Evolutionary conservation across 2,329 filamentous ascomycete genomes (phyloP).

Genomic region (Colletotrichum kahawae): DNA sequence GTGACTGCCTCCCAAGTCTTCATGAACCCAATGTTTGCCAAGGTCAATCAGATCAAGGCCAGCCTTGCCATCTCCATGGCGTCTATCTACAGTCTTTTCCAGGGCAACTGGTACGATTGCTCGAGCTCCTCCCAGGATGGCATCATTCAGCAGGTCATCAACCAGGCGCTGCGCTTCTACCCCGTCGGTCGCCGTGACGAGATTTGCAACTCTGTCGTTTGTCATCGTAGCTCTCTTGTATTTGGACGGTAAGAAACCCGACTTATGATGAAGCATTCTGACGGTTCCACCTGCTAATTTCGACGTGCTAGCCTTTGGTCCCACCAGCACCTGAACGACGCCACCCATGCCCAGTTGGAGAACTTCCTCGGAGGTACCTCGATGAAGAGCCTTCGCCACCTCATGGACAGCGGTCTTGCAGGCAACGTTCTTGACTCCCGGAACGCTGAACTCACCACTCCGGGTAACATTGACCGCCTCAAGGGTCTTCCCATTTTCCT

Average conservation of each 20-base stretch:
- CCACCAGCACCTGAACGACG: slow-evolving; percentile 68
- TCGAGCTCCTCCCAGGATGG: slow-evolving; percentile 49
- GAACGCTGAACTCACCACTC: not conserved
- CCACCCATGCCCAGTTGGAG: slow-evolving; percentile 66
- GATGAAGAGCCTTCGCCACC: slow-evolving; percentile 60
- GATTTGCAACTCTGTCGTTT: slow-evolving; percentile 65
- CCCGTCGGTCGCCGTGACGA: slow-evolving; percentile 55
- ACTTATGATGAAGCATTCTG: too few relatives aligned
- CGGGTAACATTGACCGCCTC: slow-evolving; percentile 2
- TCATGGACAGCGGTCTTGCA: slow-evolving; percentile 59
- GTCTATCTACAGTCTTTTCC: slow-evolving; percentile 50
- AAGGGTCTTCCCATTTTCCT: slow-evolving; percentile 20
- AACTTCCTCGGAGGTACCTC: slow-evolving; percentile 67
- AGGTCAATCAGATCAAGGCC: slow-evolving; percentile 61
- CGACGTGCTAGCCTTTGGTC: slow-evolving; percentile 50
- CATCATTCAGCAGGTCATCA: slow-evolving; percentile 53
- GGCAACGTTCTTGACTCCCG: slow-evolving; percentile 46
- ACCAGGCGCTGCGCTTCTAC: slow-evolving; percentile 63
- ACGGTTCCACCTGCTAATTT: not conserved
- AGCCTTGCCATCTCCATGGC: slow-evolving; percentile 52
- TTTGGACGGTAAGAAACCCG: slow-evolving; percentile 56
- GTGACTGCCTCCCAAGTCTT: slow-evolving; percentile 67
- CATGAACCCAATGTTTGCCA: slow-evolving; percentile 64
- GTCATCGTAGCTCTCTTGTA: slow-evolving; percentile 63
- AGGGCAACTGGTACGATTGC: slow-evolving; percentile 62